These are phyloP conservation scores for Pisolithus marmoratus DNA, from an alignment of 768 basidiomycete species.

Conservation along the genomic window DNA sequence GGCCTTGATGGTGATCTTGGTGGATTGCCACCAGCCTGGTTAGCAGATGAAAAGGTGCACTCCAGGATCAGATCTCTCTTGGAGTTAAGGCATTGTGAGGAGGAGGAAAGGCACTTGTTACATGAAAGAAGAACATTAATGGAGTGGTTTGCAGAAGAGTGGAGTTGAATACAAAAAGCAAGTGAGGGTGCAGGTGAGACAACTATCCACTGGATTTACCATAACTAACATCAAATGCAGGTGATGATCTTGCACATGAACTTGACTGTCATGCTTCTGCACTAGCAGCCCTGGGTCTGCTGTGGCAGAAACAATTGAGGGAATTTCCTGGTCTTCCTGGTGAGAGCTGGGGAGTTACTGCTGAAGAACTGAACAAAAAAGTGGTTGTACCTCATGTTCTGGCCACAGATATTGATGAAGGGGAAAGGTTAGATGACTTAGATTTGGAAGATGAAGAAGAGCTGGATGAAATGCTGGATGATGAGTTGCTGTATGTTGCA, in stretches of 20 bases:
- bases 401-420: not conserved
- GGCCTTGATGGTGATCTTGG: constrained; percentile 20
- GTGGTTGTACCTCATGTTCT: not conserved
- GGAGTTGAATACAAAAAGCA: constrained; percentile 6
- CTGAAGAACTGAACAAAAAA: not conserved
- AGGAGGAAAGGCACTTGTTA: constrained; percentile 19
- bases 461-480: not conserved
- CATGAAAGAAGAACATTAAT: constrained; percentile 15
- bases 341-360: not conserved
- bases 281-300: not conserved
- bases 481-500: constrained; percentile 4
- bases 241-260: not conserved
- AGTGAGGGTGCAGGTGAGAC: constrained; percentile 1
- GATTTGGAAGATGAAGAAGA: not conserved
- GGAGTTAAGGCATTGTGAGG: constrained; percentile 18
- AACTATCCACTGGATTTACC: not conserved
- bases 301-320: not conserved
- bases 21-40: constrained; percentile 10
- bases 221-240: not conserved
- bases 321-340: not conserved
- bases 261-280: not conserved
- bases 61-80: constrained; percentile 13
- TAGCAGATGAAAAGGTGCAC: constrained; percentile 11
- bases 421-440: not conserved
- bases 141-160: constrained; percentile 25